phyloP scores from a whole-genome alignment of 1,284 basidiomycete genomes.

The Afroboletus lepidellus region DNA sequence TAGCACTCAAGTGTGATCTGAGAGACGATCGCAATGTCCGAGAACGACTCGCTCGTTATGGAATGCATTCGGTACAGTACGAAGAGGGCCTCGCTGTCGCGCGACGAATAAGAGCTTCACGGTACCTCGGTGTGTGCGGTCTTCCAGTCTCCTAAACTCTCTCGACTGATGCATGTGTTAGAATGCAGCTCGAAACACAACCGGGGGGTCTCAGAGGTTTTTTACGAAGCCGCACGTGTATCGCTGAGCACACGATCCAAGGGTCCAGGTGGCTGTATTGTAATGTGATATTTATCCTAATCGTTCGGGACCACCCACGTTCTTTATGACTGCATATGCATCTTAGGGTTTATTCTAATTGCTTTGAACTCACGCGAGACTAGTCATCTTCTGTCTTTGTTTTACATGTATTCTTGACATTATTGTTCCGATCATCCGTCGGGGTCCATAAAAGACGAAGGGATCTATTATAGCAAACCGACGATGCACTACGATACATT shows the following conservation, averaged over 20 bases:
- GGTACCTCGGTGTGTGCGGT: conserved; percentile 76
- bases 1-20: conserved; percentile 93
- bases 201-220: conserved; percentile 89
- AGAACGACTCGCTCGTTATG: conserved; percentile 68
- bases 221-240: conserved; percentile 85
- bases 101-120: conserved; percentile 84
- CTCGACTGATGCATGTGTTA: conserved; percentile 31
- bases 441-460: neutral
- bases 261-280: conserved; percentile 54
- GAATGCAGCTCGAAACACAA: conserved; percentile 98
- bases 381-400: neutral
- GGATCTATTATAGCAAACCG: conserved; percentile 29
- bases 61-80: conserved; percentile 76
- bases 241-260: conserved; percentile 74
- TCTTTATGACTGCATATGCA: conserved; percentile 16
- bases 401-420: conserved; percentile 19
- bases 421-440: neutral
- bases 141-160: neutral
- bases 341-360: conserved; percentile 24
- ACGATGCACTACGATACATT: conserved; percentile 29
- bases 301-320: neutral
- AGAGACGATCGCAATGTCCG: conserved; percentile 72
- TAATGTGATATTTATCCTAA: conserved; percentile 46
- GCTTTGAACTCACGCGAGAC: conserved; percentile 5
- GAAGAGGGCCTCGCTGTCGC: conserved; percentile 88